Conservation (phyloP, 495 filamentous ascomycete species). For the Trichodelitschia bisporula region DNA sequence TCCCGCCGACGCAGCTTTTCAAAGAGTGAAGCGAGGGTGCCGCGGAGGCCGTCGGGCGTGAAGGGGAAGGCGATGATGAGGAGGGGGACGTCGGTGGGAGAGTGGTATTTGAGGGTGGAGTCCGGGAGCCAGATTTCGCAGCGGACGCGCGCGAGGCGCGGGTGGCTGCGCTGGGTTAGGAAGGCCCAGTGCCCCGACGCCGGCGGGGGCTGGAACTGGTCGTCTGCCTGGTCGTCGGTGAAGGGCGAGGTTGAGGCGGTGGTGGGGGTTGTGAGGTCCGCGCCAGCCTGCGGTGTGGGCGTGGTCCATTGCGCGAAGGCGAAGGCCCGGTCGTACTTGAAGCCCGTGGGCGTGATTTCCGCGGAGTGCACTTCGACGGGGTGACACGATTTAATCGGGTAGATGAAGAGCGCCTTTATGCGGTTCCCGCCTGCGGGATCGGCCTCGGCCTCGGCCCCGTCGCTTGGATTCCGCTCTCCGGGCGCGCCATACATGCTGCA, state of each 20-base stretch:
- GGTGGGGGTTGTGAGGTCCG: slow-evolving; percentile 20
- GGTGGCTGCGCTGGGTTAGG: slow-evolving; percentile 54
- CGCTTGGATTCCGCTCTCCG: slow-evolving; percentile 2
- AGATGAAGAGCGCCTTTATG: slow-evolving; percentile 65
- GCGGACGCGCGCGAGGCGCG: slow-evolving; percentile 42
- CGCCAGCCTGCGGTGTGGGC: slow-evolving; percentile 6
- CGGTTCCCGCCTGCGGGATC: slow-evolving; percentile 1
- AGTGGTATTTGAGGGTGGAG: slow-evolving; percentile 14
- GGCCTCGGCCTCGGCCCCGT: background rate
- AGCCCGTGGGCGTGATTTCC: slow-evolving; percentile 41
- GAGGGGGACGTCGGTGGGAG: slow-evolving; percentile 29
- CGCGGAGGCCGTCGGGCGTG: too few relatives aligned
- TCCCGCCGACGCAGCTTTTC: too few relatives aligned
- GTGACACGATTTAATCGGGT: slow-evolving; percentile 70
- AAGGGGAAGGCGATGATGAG: slow-evolving; percentile 33
- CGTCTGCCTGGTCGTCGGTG: too few relatives aligned
- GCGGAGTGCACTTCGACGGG: slow-evolving; percentile 48
- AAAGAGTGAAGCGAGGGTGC: too few relatives aligned
- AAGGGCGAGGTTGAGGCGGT: too few relatives aligned
- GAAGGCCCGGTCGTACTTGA: slow-evolving; percentile 69
- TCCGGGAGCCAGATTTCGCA: slow-evolving; percentile 68
- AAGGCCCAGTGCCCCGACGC: slow-evolving; percentile 70
- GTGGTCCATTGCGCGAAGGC: slow-evolving; percentile 45
- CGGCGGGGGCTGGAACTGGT: too few relatives aligned
- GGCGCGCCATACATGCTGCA: background rate